Base-by-base conservation (phyloP, 2,329 filamentous ascomycete genomes). In the Mycosphaerella sp. region DNA sequence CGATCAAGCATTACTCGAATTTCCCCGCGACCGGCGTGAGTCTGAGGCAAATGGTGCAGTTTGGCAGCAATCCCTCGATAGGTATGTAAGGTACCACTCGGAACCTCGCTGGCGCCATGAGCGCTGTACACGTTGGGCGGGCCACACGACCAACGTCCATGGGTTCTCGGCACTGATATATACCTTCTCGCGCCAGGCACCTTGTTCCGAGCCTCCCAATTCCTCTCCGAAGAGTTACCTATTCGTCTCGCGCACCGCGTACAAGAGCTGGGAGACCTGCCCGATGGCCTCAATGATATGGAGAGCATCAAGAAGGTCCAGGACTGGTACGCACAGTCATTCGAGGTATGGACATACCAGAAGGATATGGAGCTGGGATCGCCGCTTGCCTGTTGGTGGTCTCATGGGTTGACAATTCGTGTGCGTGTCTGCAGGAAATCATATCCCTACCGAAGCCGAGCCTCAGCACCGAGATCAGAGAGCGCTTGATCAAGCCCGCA, bases 241-340 rank as follows among this genome's bases (percentile, higher is more conserved):
- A 98, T 98, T 65, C 87, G 93, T 47, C 79, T 98, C 55, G 93
- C 93, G 63, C 93, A 98, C 73, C 87, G 93, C 58, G 93, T 98
- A 53, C 87, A 95, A 71, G 93, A 98, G 74, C 81, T 98, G 52
- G 84, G 86, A 56, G 87, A 89, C 65, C 77, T 98, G 2, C 93
- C 93, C 32, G 93, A 98, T 79, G 93, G 93, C 50, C 80, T 98
- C 56, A 95, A 89, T 69, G 90, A 97, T 62, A 97, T 98, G 93
- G 88, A 90, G 35, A 97, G 93, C 9, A 95, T 98, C 61, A 84
- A 85, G 69, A 89, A 85, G 66, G 93, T 98, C 61, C 86, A 90
- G 69, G 90, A 97, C 66, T 98, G 93, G 93, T 98, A 98, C 71
- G 93, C 91, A 58, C 93, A 98, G 75, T 98, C 93, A 45, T 98